These are phyloP conservation scores for Arachnomyces sp. DNA, from an alignment of 2,329 filamentous ascomycete genomes.

Conservation along the genomic window DNA sequence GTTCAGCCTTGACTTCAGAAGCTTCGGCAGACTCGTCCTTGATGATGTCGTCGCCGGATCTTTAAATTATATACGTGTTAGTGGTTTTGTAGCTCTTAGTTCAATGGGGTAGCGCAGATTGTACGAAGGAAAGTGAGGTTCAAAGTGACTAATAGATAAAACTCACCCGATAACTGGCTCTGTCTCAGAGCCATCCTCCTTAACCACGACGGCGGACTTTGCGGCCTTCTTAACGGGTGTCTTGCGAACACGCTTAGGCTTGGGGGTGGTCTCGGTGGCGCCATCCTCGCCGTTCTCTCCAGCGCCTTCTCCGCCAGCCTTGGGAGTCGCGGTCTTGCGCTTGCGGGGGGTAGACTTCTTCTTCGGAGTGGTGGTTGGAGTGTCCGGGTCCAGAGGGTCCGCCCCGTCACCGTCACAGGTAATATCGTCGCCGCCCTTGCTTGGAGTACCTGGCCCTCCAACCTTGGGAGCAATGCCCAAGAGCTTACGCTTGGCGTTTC, in stretches of 20 bases:
- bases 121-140: no score
- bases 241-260: slow-evolving; percentile 2
- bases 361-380: slow-evolving; percentile 9
- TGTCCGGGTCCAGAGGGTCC: not conserved
- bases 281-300: slow-evolving; percentile 2
- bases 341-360: slow-evolving; percentile 11
- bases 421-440: not conserved
- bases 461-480: slow-evolving; percentile 6
- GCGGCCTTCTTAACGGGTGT: slow-evolving; percentile 10
- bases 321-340: slow-evolving; percentile 3
- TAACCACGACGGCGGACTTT: slow-evolving; percentile 10
- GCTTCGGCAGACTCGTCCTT: no score
- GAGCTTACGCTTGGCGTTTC: slow-evolving; percentile 32
- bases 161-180: not conserved
- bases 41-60: no score
- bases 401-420: not conserved
- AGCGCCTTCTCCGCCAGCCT: not conserved
- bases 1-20: no score
- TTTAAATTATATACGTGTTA: no score
- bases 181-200: slow-evolving; percentile 4
- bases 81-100: no score
- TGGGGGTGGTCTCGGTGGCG: not conserved
- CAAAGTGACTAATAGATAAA: not conserved
- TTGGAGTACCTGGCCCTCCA: not conserved
- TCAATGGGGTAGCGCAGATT: no score